These are phyloP conservation scores for Yamadazyma tumulicola DNA, from an alignment of 805 yeast species.

Conservation along the genomic window DNA sequence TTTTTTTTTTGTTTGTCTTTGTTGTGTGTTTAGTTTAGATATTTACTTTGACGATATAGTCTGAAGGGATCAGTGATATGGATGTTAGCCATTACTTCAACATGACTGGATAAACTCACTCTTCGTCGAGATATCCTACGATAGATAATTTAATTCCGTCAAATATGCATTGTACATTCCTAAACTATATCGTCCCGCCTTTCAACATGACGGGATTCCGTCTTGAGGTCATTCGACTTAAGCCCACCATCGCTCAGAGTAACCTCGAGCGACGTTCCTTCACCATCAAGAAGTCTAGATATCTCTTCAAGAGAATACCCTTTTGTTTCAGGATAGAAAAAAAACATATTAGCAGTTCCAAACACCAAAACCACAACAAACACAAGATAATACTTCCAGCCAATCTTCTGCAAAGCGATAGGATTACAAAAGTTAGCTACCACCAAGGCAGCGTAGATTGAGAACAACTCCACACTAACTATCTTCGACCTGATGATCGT, in stretches of 20 bases:
- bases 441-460: constrained; percentile 19
- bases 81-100: no score
- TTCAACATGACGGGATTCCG: constrained; percentile 6
- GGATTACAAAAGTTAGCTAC: constrained; percentile 15
- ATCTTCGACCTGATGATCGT: constrained; percentile 14
- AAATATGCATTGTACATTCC: not conserved
- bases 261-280: constrained; percentile 6
- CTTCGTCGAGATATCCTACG: no score
- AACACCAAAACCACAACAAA: constrained; percentile 27
- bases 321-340: constrained; percentile 28
- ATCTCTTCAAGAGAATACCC: constrained; percentile 33
- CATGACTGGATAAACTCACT: no score
- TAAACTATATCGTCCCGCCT: not conserved
- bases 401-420: constrained; percentile 17
- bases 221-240: constrained; percentile 6
- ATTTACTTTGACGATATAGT: no score
- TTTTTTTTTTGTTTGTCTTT: no score
- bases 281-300: constrained; percentile 25
- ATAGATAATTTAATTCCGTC: not conserved
- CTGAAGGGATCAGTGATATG: no score
- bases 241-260: constrained; percentile 5
- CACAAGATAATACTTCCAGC: constrained; percentile 17
- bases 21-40: no score
- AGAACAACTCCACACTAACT: constrained; percentile 16
- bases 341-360: constrained; percentile 23